Evolutionary conservation across 305 asterid genomes (phyloP), one percentile per base, ranked within the genome.

Genomic region (Ilex paraguariensis): DNA sequence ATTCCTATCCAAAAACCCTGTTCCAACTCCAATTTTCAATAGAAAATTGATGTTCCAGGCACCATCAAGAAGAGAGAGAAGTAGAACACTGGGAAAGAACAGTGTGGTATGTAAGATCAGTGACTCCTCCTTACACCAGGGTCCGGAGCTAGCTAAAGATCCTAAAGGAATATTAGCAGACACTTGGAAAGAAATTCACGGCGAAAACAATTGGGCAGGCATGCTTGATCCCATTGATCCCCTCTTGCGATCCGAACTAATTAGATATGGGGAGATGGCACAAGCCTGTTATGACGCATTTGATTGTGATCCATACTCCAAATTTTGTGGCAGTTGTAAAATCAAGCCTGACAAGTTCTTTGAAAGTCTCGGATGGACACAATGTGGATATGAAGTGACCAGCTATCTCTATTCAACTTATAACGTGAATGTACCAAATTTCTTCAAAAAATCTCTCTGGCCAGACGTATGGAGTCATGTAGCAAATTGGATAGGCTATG

Each of bases 241-340:
- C 0, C 59, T 72, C 10, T 60, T 80, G 3, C 72, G 82, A 1
- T 13, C 46, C 39, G 86, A 80, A 67, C 69, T 80, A 44, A 69
- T 77, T 33, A 70, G 79, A 8, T 80, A 80, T 46, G 86, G 86
- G 4, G 81, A 59, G 36, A 80, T 69, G 86, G 78, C 82, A 1
- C 86, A 80, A 57, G 83, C 86, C 33, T 80, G 86, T 63, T 80
- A 80, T 54, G 86, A 80, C 46, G 79, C 83, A 0, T 80, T 80
- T 63, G 86, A 80, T 31, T 71, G 56, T 36, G 79, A 80, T 16
- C 83, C 81, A 0, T 72, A 62, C 16, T 80, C 86, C 0, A 72
- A 74, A 42, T 77, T 80, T 30, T 79, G 80, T 52, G 88, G 88
- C 2, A 80, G 82, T 45, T 82, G 82, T 40, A 70, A 65, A 31